These are phyloP conservation scores for Zygnema circumcarinatum DNA, from an alignment of 139 green algal genomes.

Conservation along the genomic window DNA sequence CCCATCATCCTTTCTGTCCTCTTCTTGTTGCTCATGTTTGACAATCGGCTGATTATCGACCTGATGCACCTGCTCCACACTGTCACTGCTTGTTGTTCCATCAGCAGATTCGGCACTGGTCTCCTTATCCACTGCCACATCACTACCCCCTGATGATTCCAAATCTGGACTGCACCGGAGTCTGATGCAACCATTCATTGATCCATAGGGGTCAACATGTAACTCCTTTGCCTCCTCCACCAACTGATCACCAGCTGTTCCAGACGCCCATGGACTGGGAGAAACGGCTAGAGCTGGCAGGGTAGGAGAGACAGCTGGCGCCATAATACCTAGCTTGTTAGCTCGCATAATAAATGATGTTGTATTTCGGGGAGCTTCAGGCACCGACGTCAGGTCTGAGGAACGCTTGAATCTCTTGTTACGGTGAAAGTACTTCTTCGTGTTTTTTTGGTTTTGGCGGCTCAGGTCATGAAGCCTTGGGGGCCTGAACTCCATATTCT, in stretches of 20 bases:
- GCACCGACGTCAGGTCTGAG: neutral
- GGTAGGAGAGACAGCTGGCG: neutral
- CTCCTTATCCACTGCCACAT: constrained; percentile 3
- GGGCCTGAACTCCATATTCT: constrained; percentile 20
- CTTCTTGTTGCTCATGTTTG: neutral
- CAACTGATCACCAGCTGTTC: neutral
- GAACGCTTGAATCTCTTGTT: neutral
- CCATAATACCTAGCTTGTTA: constrained; percentile 13
- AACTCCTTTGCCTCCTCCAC: constrained; percentile 27
- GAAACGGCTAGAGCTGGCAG: neutral
- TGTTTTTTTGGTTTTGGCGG: constrained; percentile 3
- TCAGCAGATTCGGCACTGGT: neutral
- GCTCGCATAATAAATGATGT: constrained; percentile 43
- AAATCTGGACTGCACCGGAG: constrained; percentile 21
- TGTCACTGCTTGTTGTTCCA: neutral
- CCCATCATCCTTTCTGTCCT: constrained; percentile 7
- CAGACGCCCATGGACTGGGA: neutral
- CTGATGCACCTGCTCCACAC: constrained; percentile 4
- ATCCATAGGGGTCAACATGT: constrained; percentile 37
- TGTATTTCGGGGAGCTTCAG: constrained; percentile 34
- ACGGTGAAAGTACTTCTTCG: constrained; percentile 18
- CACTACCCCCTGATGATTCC: neutral
- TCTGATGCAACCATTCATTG: constrained; percentile 46
- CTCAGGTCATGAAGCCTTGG: constrained; percentile 31
- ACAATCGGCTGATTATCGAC: neutral